Conservation (phyloP, 2,329 filamentous ascomycete genomes). For the Teratosphaeria gauchensis region DNA sequence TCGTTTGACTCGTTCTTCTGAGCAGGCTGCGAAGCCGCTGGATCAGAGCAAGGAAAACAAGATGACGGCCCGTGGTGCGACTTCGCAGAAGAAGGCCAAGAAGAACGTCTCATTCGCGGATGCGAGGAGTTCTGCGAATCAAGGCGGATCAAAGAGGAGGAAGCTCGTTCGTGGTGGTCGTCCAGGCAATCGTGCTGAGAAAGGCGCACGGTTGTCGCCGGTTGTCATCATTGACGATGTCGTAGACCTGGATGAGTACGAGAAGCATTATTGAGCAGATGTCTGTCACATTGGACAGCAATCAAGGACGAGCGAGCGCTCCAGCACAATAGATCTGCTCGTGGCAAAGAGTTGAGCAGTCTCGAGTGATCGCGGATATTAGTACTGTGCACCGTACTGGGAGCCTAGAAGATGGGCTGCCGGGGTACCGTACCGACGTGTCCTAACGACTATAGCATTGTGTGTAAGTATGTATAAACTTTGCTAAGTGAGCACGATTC, state of each 20-base stretch:
- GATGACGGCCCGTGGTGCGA: neutral
- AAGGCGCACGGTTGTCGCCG: neutral
- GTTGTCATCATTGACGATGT: neutral
- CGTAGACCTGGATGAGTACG: neutral
- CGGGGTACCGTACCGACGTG: too few relatives aligned
- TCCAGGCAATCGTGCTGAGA: neutral
- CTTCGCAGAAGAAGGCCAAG: constrained; percentile 3
- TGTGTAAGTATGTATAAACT: too few relatives aligned
- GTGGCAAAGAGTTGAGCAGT: neutral
- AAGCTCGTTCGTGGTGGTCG: neutral
- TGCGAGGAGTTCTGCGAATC: neutral
- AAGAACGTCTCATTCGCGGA: neutral
- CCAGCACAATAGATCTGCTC: neutral
- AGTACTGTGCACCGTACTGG: too few relatives aligned
- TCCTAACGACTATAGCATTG: too few relatives aligned
- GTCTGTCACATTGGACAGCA: neutral
- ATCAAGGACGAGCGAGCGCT: neutral
- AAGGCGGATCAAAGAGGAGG: neutral
- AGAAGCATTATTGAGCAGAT: neutral
- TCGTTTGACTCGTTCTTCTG: neutral
- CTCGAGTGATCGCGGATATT: neutral
- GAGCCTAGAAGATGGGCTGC: too few relatives aligned
- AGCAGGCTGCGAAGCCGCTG: neutral
- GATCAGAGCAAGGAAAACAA: neutral
- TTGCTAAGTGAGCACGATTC: too few relatives aligned